Base-by-base conservation (phyloP, 768 basidiomycete species). In the Suillus lakei region DNA sequence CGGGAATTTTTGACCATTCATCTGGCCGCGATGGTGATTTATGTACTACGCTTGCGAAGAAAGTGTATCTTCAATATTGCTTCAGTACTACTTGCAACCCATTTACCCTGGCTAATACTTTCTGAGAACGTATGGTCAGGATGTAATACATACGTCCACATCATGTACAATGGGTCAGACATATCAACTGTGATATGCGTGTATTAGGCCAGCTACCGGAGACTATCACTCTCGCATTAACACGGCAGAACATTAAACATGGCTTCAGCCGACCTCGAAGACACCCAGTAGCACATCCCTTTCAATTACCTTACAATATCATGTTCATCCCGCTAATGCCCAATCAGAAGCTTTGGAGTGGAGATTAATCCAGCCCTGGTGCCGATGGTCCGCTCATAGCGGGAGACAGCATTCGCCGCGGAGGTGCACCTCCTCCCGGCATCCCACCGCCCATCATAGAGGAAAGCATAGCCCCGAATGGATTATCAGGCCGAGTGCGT, bases 391-490 rank as follows among this genome's bases (percentile, higher is more conserved):
- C 67, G 55, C 60, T 50, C 55, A 64, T n/a, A 51, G 74, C 76
- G 6, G 78, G 73, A 34, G 71, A 71, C 54, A 77, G 58, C 21
- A 77, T 64, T 23, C 76, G 70, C 39, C 76, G 72, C 54, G 70
- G 70, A n/a, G 77, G 69, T 1, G 62, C 34, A 5, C 36, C 67
- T 23, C 74, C 60, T 8, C 73, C 73, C 38, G 81, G 75, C 12
- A 81, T 70, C 2, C 85, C 85, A 8, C 93, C 93, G 32, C 96
- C 96, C 65, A 99, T 91, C 74, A 98, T 80, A 5, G 90, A 89
- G 5, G 95, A 93, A 77, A 99, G 79, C 84, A 98, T 91, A 34
- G 96, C 94, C 34, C 90, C 92, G 59, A 98, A 77, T 6, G 96
- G 91, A 73, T 97, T 97, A 8, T 82, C 87, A 13, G 87, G 84